phyloP scores from a whole-genome alignment of 1,284 basidiomycete genomes.

The Trametes polyzona region DNA sequence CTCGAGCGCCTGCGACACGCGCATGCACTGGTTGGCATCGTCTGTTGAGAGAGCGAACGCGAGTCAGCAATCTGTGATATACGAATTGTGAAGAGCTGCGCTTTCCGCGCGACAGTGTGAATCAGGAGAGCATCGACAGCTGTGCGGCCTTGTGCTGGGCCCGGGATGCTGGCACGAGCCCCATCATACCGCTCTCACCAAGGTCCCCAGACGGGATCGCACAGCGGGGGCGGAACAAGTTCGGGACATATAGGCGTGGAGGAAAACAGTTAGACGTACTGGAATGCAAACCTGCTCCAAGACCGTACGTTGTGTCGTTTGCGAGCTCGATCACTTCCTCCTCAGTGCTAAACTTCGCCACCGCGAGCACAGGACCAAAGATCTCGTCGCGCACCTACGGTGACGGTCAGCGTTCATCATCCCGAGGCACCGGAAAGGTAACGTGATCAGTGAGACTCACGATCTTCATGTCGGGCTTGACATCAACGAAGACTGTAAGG shows the following conservation, averaged over 20 bases:
- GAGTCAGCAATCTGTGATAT: not conserved
- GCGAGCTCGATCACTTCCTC: slow-evolving; percentile 80
- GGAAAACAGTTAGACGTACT: slow-evolving; percentile 55
- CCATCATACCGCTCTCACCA: too few relatives aligned
- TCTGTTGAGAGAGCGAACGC: slow-evolving; percentile 42
- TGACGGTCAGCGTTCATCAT: not conserved
- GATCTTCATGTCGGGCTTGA: slow-evolving; percentile 77
- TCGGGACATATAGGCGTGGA: too few relatives aligned
- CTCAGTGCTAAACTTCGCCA: slow-evolving; percentile 81
- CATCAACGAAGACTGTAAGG: slow-evolving; percentile 70
- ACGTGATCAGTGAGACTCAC: slow-evolving; percentile 47
- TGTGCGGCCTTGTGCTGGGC: not conserved
- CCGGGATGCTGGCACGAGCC: too few relatives aligned
- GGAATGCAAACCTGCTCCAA: slow-evolving; percentile 89
- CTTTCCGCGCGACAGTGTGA: not conserved
- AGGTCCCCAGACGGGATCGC: not conserved
- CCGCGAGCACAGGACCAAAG: slow-evolving; percentile 82
- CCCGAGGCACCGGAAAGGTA: not conserved
- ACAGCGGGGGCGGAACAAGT: too few relatives aligned
- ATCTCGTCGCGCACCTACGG: slow-evolving; percentile 81
- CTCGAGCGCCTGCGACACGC: slow-evolving; percentile 80
- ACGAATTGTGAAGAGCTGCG: not conserved
- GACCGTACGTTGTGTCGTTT: slow-evolving; percentile 85
- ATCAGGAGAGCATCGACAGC: not conserved
- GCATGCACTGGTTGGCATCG: slow-evolving; percentile 87